Conservation (phyloP, 2,329 filamentous ascomycete species). For the Fusarium kyushuense region DNA sequence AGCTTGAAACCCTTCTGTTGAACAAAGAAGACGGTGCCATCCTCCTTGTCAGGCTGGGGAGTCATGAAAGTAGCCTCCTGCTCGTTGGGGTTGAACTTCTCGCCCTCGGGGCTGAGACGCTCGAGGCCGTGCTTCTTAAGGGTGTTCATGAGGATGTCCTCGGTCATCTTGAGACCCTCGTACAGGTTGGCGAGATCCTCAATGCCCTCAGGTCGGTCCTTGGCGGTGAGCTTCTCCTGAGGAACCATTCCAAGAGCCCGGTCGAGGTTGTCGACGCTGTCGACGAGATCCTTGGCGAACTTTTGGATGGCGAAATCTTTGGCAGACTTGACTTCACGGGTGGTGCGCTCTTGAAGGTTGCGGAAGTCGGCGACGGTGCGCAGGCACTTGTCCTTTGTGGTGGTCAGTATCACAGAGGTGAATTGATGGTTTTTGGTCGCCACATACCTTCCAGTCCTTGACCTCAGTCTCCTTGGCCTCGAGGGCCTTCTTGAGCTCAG, state of each 20-base stretch:
- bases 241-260: constrained; percentile 87
- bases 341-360: constrained; percentile 95
- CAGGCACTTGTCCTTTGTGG: constrained; percentile 86
- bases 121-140: constrained; percentile 95
- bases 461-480: constrained; percentile 66
- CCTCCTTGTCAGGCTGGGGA: constrained; percentile 86
- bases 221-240: constrained; percentile 73
- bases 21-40: constrained; percentile 89
- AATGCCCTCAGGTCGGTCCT: constrained; percentile 64
- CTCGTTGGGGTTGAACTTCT: constrained; percentile 95
- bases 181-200: constrained; percentile 84
- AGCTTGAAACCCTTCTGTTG: constrained; percentile 97
- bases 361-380: constrained; percentile 96
- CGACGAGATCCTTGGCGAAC: constrained; percentile 94
- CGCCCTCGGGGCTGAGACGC: constrained; percentile 83
- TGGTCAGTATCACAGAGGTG: constrained; percentile 17
- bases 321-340: constrained; percentile 87
- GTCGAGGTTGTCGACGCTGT: constrained; percentile 97
- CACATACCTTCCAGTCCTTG: constrained; percentile 84
- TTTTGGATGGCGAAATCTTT: constrained; percentile 95
- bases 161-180: constrained; percentile 95
- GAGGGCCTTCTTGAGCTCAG: constrained; percentile 63
- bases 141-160: constrained; percentile 86
- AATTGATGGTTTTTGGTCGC: background rate
- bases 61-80: constrained; percentile 98